Percentiles rank a stretch among this genome's conserved stretches.
phyloP scores from a whole-genome alignment of 768 basidiomycete genomes.

The Suillus brevipes region DNA sequence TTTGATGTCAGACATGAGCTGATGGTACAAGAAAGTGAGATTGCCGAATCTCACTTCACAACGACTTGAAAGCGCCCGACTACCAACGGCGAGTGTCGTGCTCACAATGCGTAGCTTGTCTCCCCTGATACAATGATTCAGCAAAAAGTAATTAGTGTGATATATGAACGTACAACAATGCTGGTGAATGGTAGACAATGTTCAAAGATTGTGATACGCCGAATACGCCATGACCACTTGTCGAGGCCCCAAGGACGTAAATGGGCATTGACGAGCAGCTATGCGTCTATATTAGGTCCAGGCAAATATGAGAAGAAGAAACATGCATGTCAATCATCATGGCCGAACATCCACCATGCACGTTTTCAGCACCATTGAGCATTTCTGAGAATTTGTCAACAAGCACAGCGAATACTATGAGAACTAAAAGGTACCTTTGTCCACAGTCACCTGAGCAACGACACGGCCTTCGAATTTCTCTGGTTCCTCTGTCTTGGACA shows the following conservation, averaged over 20 bases:
- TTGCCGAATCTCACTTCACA: constrained; percentile 41
- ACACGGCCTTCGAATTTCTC: constrained; percentile 45
- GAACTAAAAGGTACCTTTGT: constrained; percentile 38
- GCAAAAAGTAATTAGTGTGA: not conserved
- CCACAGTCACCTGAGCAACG: constrained; percentile 44
- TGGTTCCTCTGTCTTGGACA: constrained; percentile 46
- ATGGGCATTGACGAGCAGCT: constrained; percentile 56
- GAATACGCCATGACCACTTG: constrained; percentile 25
- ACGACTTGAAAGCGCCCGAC: constrained; percentile 46
- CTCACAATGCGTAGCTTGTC: constrained; percentile 53
- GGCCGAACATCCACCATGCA: constrained; percentile 60
- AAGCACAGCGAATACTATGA: not conserved
- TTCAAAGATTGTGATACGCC: constrained; percentile 55
- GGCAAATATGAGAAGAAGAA: not conserved
- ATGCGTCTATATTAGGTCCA: not conserved
- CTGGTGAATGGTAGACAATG: constrained; percentile 59
- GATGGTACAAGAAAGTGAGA: not conserved
- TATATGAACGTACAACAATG: constrained; percentile 35
- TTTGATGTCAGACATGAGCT: constrained; percentile 19
- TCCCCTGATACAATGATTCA: constrained; percentile 19
- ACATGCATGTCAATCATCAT: constrained; percentile 54
- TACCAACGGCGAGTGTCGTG: constrained; percentile 51
- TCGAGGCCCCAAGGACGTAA: constrained; percentile 31
- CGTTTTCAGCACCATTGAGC: constrained; percentile 46
- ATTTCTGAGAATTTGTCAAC: constrained; percentile 42